Conservation (phyloP, 352 stramenopile species). For the Blastocystis sp. region DNA sequence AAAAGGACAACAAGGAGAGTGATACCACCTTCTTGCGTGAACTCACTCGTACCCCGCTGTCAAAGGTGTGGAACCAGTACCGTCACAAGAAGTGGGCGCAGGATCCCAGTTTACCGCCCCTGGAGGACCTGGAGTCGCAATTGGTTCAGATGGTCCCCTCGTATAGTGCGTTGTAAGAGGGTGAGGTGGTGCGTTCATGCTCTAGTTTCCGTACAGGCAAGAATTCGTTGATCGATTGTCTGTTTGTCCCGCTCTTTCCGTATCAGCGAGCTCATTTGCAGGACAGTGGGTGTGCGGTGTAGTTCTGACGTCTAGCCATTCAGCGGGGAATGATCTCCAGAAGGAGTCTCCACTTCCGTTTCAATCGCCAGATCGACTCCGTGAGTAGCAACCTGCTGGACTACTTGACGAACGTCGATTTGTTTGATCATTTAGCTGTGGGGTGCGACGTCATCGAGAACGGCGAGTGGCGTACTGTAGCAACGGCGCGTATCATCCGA, state of each 20-base stretch:
- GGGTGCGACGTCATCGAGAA: conserved; percentile 52
- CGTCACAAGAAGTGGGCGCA: conserved; percentile 53
- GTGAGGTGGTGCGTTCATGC: background rate
- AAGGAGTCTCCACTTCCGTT: conserved; percentile 65
- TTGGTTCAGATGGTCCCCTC: conserved; percentile 51
- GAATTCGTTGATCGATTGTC: conserved; percentile 27
- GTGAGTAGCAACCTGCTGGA: conserved; percentile 53
- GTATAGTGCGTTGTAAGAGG: conserved; percentile 27
- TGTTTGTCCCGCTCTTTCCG: conserved; percentile 54
- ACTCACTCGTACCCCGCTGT: conserved; percentile 55
- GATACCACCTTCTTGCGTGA: conserved; percentile 26
- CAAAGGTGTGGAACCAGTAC: conserved; percentile 66
- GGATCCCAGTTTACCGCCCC: conserved; percentile 13
- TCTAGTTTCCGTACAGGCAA: conserved; percentile 44
- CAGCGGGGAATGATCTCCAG: conserved; percentile 33
- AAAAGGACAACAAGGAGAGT: conserved; percentile 11
- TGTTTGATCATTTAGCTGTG: conserved; percentile 69
- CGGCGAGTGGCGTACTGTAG: conserved; percentile 57
- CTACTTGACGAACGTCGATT: conserved; percentile 72
- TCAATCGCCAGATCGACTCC: conserved; percentile 67
- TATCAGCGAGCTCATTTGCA: conserved; percentile 31
- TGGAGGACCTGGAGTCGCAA: conserved; percentile 60
- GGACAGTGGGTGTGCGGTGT: conserved; percentile 14
- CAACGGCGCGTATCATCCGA: conserved; percentile 56
- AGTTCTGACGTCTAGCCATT: conserved; percentile 22